These are phyloP conservation scores for Vanrija sp. DNA, from an alignment of 1,284 basidiomycete genomes.

Conservation along the genomic window DNA sequence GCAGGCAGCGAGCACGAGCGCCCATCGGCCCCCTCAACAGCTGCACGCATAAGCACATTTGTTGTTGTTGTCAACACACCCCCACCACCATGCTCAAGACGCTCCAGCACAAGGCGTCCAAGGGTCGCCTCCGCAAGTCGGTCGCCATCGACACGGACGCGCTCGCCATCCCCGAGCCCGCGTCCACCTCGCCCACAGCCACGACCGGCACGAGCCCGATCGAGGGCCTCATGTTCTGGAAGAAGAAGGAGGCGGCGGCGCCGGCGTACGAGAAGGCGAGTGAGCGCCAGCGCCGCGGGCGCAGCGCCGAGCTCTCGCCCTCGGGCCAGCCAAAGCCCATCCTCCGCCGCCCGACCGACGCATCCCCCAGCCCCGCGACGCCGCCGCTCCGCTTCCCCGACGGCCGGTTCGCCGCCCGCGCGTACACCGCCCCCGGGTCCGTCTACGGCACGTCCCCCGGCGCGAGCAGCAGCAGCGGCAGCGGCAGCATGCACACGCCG, in stretches of 20 bases:
- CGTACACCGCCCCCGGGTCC: too few species aligned
- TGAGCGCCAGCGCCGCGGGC: too few species aligned
- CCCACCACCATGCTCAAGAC: conserved; percentile 7
- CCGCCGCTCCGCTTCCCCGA: too few species aligned
- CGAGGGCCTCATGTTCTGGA: conserved; percentile 6
- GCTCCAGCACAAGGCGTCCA: conserved; percentile 13
- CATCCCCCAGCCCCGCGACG: too few species aligned
- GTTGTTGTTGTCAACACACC: too few species aligned
- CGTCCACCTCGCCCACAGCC: neutral
- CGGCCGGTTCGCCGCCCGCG: too few species aligned
- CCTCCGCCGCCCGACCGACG: neutral
- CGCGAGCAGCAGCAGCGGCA: neutral
- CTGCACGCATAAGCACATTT: too few species aligned
- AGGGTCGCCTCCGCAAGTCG: conserved; percentile 11
- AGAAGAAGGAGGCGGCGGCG: neutral
- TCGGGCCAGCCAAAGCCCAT: neutral
- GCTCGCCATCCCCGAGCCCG: neutral
- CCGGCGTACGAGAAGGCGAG: neutral
- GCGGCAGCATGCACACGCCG: neutral
- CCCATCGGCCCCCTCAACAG: too few species aligned
- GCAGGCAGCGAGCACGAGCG: too few species aligned
- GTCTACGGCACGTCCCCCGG: too few species aligned
- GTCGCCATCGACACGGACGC: neutral
- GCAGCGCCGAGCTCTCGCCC: neutral
- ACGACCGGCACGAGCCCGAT: neutral